Evolutionary conservation across 768 basidiomycete species (phyloP).

Genomic region (Gloeostereum incarnatum): DNA sequence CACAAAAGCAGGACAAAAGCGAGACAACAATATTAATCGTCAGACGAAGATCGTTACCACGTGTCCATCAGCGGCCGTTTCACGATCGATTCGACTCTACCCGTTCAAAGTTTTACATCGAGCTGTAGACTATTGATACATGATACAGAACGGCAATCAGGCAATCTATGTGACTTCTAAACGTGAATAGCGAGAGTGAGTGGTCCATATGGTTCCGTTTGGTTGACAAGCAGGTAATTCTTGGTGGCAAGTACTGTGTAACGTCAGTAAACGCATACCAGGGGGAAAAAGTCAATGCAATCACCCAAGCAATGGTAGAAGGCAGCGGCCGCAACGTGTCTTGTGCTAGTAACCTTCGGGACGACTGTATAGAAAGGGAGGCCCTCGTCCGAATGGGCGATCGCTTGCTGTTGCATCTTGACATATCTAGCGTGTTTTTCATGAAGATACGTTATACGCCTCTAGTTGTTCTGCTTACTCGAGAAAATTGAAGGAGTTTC

Average conservation of each 20-base stretch:
- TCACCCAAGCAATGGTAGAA: conserved; percentile 82
- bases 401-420: conserved; percentile 63
- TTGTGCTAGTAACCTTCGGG: conserved; percentile 55
- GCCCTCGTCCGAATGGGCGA: conserved; percentile 33
- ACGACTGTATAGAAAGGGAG: conserved; percentile 61
- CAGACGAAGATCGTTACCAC: background rate
- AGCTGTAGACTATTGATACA: too few relatives aligned
- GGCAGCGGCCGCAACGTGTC: conserved; percentile 71
- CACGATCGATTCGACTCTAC: background rate
- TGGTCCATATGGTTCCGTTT: conserved; percentile 49
- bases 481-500: conserved; percentile 71
- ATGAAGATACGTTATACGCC: background rate
- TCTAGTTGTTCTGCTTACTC: conserved; percentile 48
- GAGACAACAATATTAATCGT: too few relatives aligned
- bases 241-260: conserved; percentile 68
- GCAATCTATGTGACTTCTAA: background rate
- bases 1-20: too few relatives aligned
- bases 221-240: conserved; percentile 51
- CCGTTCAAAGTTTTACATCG: too few relatives aligned
- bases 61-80: background rate
- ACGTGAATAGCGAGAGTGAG: conserved; percentile 27
- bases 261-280: conserved; percentile 4
- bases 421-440: conserved; percentile 48
- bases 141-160: background rate
- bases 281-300: conserved; percentile 12